Evolutionary conservation across 2,329 filamentous ascomycete species (phyloP), one percentile per base, ranked within the genome.

Genomic region (Exophiala sideris): DNA sequence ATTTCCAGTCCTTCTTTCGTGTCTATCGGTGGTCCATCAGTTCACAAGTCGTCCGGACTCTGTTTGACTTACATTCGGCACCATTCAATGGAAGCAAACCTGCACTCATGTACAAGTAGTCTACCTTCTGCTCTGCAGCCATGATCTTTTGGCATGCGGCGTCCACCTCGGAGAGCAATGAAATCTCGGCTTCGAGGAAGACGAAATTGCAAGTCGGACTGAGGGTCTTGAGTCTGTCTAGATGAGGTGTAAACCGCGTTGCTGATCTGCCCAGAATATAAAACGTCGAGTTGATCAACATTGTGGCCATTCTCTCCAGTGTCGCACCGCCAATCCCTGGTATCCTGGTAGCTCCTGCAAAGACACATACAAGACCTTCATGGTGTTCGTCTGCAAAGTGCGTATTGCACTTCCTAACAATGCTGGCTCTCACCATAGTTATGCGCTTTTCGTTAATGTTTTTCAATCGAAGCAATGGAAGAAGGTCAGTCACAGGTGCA

Each of bases 1-100:
- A 74, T 70, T 46, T 81, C 74, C 1, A 87, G 70, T 2, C 79
- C 80, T 67, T 87, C 84, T 29, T 42, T 42, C 20, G 40, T 42
- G 20, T 42, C 40, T 42, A 11, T 42, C 6, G 4, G 8, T 18
- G 16, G 16, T 18, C 16, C 16, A 18, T 18, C 16, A 18, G 16
- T 18, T 18, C 16, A 18, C 16, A 18, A 18, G 16, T 18, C 16
- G 16, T 18, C 16, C 16, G 16, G 16, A 18, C 3, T 18, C 16
- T 18, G 16, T 7, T 11, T 11, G 40, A 24, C 40, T 1, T 42
- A 42, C 40, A 42, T 24, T 42, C 40, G n/a, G 40, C 14, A 10
- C 40, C 40, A 16, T 42, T 42, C 40, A 42, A 42, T 5, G 40
- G 40, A 2, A 42, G 16, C 6, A 42, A 21, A 7, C 40, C 40